Base-by-base conservation (phyloP, 352 stramenopile genomes). In the Globisporangium carolinianum region DNA sequence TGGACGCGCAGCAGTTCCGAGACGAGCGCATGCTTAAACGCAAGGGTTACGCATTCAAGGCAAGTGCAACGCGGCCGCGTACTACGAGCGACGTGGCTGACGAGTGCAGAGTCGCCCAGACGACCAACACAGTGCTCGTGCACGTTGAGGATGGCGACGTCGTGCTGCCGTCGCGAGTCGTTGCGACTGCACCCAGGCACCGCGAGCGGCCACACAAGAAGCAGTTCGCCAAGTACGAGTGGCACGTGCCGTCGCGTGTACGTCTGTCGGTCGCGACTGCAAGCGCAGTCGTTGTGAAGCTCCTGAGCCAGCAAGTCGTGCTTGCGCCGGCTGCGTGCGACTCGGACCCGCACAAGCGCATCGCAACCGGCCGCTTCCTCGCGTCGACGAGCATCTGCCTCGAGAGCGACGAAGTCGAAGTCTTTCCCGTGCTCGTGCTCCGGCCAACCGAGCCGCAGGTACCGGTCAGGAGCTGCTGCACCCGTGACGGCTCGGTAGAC, bases 341-440 rank as follows among this genome's bases (percentile, higher is more conserved):
- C 14, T 79, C 71, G 4, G 14, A 47, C 17, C 42, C 51, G 6
- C 49, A 43, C 6, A 47, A 62, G 37, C n/a, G 35, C 51, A 64
- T 84, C 35, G 24, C 42, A 1, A 55, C 83, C 12, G 73, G 72
- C 1, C 46, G 35, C n/a, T 88, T 82, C 59, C 47, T 81, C 18
- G 58, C 67, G 45, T 79, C 73, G 14, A 80, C 75, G 0, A 75
- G 71, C 36, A 72, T 88, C 51, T 69, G 62, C 5, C 59, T 88
- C 4, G 67, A 83, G 48, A 70, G 77, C 15, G 72, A 83, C 37
- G 61, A 88, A 56, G 72, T 88, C 12, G 78, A 88, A 57, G 78
- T 86, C 5, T 88, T 85, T 45, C 78, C 78, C 8, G 74, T 86
- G 12, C 58, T 88, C 51, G 42, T 82, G 37, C 73, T 88, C 63